Base-by-base conservation (phyloP, 2,329 filamentous ascomycete species). In the Cadophora sp. region DNA sequence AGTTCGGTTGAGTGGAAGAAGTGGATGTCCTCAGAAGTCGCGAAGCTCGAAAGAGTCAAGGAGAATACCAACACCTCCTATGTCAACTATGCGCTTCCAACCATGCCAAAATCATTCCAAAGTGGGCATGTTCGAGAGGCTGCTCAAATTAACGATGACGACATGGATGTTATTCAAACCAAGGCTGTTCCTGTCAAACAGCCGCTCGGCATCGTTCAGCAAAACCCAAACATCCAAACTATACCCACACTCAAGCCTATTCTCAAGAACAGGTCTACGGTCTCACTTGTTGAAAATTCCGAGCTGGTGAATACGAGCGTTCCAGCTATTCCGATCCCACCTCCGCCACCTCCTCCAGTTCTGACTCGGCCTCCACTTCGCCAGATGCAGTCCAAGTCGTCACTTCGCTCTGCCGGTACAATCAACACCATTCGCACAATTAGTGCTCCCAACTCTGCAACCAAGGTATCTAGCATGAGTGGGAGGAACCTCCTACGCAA, bases 1-100 rank as follows among this genome's bases (percentile, higher is more conserved):
- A 84, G 84, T 66, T 87, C 84, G 2, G 76, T 81, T 1, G 85
- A 87, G 67, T 87, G 85, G 86, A 87, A 86, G 75, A 82, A 79
- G 0, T 85, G 82, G 83, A 81, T 87, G 48, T 85, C 85, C 9
- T 80, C 83, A 2, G 83, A 87, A 51, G 81, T 85, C 9, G 83
- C 83, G 0, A 84, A 83, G 65, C 74, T 85, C 1, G 83, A 86
- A 64, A 71, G 69, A 50, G 60, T 66, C 24, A 76, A 76, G 31
- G 70, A 74, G 16, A 73, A 72, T 58, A 69, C 50, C 22, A 59
- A 51, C n/a, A 65, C 64, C 3, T 67, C 64, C 29, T 69, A 72
- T 63, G 68, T 77, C 51, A 76, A 74, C 19, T 75, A 73, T 37
- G 72, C 73, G 2, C 62, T 76, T 14, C 76, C 75, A 0, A 74